Conservation (phyloP, 805 yeast species). For the Lipomyces lipofer region DNA sequence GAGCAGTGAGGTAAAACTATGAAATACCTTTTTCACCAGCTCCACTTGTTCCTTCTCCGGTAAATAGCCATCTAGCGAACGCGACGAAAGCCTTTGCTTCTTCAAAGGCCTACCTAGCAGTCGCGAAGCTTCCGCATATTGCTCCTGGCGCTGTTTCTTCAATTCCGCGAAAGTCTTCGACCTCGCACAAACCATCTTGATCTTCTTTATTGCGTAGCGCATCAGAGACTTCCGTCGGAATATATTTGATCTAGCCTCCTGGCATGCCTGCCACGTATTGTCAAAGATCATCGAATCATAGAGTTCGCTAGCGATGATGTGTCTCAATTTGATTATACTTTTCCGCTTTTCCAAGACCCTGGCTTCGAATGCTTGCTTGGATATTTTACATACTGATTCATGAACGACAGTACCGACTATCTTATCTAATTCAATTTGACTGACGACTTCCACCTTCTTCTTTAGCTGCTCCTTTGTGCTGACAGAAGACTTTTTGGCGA, state of each 20-base stretch:
- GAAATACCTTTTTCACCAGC: constrained; percentile 32
- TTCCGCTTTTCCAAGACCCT: constrained; percentile 31
- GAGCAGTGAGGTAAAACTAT: no score
- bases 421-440: constrained; percentile 10
- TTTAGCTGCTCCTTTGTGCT: no score
- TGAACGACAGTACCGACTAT: constrained; percentile 18
- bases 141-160: constrained; percentile 46
- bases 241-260: constrained; percentile 50
- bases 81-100: constrained; percentile 7
- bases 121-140: constrained; percentile 33
- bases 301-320: constrained; percentile 51
- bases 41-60: constrained; percentile 17
- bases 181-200: constrained; percentile 39
- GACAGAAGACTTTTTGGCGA: no score
- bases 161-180: constrained; percentile 36
- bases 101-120: constrained; percentile 27
- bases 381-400: constrained; percentile 21
- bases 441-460: no score
- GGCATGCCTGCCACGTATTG: constrained; percentile 46
- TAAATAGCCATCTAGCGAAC: constrained; percentile 33
- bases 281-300: constrained; percentile 64
- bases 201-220: constrained; percentile 36
- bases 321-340: constrained; percentile 37
- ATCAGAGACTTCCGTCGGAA: constrained; percentile 42
- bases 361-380: constrained; percentile 16